These are phyloP conservation scores for Scedosporium apiospermum DNA, from an alignment of 2,329 filamentous ascomycete genomes.

Conservation along the genomic window DNA sequence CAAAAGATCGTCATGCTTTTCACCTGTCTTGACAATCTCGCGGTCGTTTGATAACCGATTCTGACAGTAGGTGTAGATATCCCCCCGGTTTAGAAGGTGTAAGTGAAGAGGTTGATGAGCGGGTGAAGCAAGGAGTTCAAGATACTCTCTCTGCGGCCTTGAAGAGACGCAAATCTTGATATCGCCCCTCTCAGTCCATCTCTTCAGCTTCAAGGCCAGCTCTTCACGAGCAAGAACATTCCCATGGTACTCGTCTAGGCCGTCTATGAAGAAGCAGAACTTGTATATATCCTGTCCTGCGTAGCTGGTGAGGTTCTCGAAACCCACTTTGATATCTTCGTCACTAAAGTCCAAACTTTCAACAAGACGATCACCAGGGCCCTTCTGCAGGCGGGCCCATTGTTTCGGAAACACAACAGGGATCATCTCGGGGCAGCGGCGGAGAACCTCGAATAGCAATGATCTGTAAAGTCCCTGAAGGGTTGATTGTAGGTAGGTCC, in stretches of 20 bases:
- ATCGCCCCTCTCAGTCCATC: background rate
- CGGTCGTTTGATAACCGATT: background rate
- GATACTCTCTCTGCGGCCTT: background rate
- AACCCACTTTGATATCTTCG: background rate
- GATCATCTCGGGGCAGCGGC: background rate
- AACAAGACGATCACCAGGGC: background rate
- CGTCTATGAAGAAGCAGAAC: constrained; percentile 2
- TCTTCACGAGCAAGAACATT: background rate
- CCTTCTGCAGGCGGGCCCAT: background rate
- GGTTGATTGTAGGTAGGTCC: constrained; percentile 3
- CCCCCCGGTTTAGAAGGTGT: background rate
- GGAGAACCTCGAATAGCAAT: constrained; percentile 5
- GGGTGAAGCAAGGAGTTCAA: background rate
- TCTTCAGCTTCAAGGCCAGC: background rate
- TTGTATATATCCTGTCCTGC: background rate
- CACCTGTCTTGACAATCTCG: background rate
- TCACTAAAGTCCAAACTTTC: background rate
- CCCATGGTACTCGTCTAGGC: background rate
- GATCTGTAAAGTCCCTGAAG: constrained; percentile 5
- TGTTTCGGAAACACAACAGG: background rate
- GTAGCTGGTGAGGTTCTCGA: background rate
- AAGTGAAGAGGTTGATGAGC: background rate
- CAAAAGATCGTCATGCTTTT: background rate
- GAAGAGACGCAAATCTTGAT: background rate
- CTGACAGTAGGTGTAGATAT: background rate